Evolutionary conservation across 805 yeast species (phyloP).

Genomic region (Scheffersomyces amazonensis): DNA sequence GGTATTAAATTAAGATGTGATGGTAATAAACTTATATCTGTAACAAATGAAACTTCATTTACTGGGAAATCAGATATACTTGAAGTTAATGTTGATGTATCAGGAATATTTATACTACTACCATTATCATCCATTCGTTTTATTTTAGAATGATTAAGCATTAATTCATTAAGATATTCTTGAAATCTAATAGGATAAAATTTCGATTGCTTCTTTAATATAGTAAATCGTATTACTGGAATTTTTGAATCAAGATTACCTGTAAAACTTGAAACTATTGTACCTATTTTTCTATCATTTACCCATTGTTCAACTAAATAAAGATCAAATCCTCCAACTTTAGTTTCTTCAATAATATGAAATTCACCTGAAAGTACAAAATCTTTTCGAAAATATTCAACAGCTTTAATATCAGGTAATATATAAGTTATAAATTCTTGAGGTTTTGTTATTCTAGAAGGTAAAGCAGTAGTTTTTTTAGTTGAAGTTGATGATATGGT

Average conservation of each 20-base stretch:
- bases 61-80: background rate
- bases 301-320: constrained; percentile 97
- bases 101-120: background rate
- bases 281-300: constrained; percentile 61
- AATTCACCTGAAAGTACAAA: constrained; percentile 30
- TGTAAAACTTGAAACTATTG: constrained; percentile 77
- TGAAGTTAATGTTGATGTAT: background rate
- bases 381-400: constrained; percentile 43
- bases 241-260: constrained; percentile 73
- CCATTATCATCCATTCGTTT: constrained; percentile 41
- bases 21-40: constrained; percentile 80
- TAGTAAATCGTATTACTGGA: constrained; percentile 54
- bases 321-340: constrained; percentile 74
- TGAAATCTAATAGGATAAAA: constrained; percentile 53
- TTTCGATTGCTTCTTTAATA: constrained; percentile 44
- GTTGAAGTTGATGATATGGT: constrained; percentile 1
- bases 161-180: constrained; percentile 62
- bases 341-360: constrained; percentile 43
- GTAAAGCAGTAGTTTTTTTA: background rate
- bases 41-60: constrained; percentile 57
- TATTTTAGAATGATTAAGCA: constrained; percentile 64
- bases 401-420: constrained; percentile 59
- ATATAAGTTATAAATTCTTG: constrained; percentile 33
- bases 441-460: constrained; percentile 1
- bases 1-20: constrained; percentile 70